Percentiles rank a stretch among this genome's conserved stretches.
Conservation (phyloP, 495 filamentous ascomycete genomes). For the Aspergillus cavernicola region DNA sequence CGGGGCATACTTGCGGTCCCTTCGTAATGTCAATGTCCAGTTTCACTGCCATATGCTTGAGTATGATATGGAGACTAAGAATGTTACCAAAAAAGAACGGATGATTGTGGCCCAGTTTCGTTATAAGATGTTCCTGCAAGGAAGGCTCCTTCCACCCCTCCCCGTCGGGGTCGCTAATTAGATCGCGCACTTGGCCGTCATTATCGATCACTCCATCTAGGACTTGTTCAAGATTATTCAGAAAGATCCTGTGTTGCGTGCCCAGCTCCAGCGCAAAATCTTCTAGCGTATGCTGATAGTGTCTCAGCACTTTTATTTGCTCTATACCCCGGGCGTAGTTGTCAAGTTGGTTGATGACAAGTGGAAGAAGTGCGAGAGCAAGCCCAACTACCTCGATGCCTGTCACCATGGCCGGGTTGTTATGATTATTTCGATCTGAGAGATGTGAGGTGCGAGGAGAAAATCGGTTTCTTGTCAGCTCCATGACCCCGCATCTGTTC, state of each 20-base stretch:
- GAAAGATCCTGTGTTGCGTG: conserved; percentile 18
- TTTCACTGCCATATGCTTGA: not conserved
- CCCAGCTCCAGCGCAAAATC: conserved; percentile 15
- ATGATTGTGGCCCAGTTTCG: not conserved
- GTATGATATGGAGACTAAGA: not conserved
- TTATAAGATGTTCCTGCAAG: conserved; percentile 3
- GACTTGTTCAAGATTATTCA: conserved; percentile 20
- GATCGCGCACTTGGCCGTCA: not conserved
- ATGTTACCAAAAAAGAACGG: not conserved
- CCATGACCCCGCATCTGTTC: not conserved
- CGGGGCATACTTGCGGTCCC: not conserved
- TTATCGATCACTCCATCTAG: conserved; percentile 19
- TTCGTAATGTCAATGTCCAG: not conserved
- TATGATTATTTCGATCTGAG: not conserved
- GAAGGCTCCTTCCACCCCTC: not conserved
- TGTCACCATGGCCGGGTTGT: not conserved
- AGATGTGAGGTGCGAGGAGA: not conserved
- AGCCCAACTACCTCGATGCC: conserved; percentile 13
- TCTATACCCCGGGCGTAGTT: conserved; percentile 23
- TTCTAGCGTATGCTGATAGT: conserved; percentile 21
- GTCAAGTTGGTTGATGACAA: conserved; percentile 24
- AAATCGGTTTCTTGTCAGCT: not conserved
- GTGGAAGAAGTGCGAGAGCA: not conserved
- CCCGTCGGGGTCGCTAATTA: not conserved
- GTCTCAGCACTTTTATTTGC: conserved; percentile 16